Evolutionary conservation across 2,329 filamentous ascomycete species (phyloP).

Genomic region (Fonsecaea multimorphosa): DNA sequence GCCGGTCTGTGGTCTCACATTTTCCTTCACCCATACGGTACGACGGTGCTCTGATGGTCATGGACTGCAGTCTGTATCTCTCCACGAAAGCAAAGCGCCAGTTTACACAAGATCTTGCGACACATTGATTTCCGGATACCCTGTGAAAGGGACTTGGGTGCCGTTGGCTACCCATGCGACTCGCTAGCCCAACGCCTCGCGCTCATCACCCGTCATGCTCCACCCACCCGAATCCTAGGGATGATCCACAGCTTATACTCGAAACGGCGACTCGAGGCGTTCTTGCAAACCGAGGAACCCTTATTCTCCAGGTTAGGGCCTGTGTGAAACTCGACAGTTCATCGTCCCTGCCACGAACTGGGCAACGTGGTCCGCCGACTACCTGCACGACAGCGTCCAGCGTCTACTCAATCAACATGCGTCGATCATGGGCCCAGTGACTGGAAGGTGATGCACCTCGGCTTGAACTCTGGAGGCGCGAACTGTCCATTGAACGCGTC

Average conservation of each 20-base stretch:
- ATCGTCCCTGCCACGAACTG: slow-evolving; percentile 10
- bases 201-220: slow-evolving; percentile 26
- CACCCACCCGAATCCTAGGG: slow-evolving; percentile 16
- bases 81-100: not conserved
- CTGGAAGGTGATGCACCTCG: slow-evolving; percentile 19
- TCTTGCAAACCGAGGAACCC: not conserved
- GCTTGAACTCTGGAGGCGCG: not conserved
- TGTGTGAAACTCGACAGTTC: slow-evolving; percentile 12
- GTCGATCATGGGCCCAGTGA: slow-evolving; percentile 24
- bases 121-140: not conserved
- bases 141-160: slow-evolving; percentile 3
- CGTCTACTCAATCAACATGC: slow-evolving; percentile 5
- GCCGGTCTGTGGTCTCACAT: not conserved
- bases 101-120: slow-evolving; percentile 7
- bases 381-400: not conserved
- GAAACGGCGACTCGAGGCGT: slow-evolving; percentile 26
- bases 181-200: slow-evolving; percentile 30
- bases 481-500: slow-evolving; percentile 17
- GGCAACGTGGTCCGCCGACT: not conserved
- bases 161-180: slow-evolving; percentile 7
- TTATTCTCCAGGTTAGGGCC: slow-evolving; percentile 15
- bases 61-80: not conserved
- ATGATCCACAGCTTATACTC: slow-evolving; percentile 22
- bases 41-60: not conserved
- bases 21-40: not conserved